A percentile compares a stretch with the other conserved stretches of the same genome.
phyloP scores from a whole-genome alignment of 805 yeast species.

The Pichia ethanolica region DNA sequence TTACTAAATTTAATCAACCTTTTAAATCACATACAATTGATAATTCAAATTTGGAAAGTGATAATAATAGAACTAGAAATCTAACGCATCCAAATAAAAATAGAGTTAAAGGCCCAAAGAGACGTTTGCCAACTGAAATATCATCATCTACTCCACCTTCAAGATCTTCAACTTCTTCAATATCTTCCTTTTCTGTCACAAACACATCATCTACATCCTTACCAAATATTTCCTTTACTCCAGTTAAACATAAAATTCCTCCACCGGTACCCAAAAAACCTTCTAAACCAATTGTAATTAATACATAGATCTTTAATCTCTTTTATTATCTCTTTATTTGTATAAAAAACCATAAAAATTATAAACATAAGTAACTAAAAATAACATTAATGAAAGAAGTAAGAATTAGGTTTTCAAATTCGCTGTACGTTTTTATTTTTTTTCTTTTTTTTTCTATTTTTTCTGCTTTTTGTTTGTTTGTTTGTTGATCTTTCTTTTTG shows the following conservation, averaged over 20 bases:
- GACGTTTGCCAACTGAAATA: slow-evolving; percentile 35
- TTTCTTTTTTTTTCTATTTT: no score
- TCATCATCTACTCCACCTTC: not conserved
- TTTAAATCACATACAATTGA: not conserved
- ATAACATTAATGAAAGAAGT: no score
- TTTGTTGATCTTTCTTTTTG: no score
- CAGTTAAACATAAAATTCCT: not conserved
- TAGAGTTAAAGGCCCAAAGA: slow-evolving; percentile 45
- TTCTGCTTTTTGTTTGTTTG: no score
- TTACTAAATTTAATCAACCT: no score
- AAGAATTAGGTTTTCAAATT: no score
- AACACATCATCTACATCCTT: not conserved
- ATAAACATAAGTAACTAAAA: no score
- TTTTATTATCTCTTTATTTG: no score
- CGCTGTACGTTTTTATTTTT: no score
- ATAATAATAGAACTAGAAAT: slow-evolving; percentile 12
- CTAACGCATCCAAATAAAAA: slow-evolving; percentile 39
- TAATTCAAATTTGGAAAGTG: not conserved
- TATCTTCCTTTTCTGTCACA: no score
- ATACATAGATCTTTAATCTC: not conserved
- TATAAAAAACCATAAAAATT: no score
- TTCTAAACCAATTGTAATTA: not conserved
- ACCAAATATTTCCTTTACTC: not conserved
- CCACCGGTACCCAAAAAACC: not conserved
- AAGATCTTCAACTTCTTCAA: not conserved